A percentile compares a stretch with the other conserved stretches of the same genome.
These are phyloP conservation scores for Candida suzukii DNA, from an alignment of 805 yeast genomes.

Conservation along the genomic window DNA sequence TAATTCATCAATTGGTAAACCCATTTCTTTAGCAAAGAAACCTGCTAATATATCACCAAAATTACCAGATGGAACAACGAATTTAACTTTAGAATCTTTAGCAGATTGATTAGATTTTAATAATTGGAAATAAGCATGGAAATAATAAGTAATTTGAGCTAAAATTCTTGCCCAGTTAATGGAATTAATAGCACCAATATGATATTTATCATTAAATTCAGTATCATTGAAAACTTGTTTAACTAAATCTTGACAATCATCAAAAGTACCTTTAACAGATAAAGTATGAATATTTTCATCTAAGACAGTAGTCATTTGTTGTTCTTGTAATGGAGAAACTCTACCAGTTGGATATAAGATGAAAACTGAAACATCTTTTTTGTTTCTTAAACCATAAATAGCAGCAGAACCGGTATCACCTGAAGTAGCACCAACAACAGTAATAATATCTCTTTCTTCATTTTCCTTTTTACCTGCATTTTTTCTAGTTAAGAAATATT, in stretches of 20 bases:
- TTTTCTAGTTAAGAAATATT: constrained; percentile 75
- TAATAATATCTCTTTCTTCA: constrained; percentile 66
- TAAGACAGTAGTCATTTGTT: constrained; percentile 95
- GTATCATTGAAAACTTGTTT: constrained; percentile 87
- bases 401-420: constrained; percentile 99
- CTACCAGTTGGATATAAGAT: constrained; percentile 96
- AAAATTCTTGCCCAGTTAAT: constrained; percentile 98
- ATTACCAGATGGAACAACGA: constrained; percentile 96
- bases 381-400: constrained; percentile 93
- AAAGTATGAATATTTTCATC: constrained; percentile 92
- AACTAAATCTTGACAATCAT: constrained; percentile 96
- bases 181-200: constrained; percentile 96
- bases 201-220: constrained; percentile 83
- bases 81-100: constrained; percentile 44
- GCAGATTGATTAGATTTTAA: constrained; percentile 30
- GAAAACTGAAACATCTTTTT: constrained; percentile 95
- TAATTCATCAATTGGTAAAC: constrained; percentile 79
- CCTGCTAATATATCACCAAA: constrained; percentile 98
- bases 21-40: constrained; percentile 91
- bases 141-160: constrained; percentile 96
- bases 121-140: constrained; percentile 81
- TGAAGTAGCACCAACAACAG: constrained; percentile 98
- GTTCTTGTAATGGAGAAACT: constrained; percentile 96
- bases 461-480: constrained; percentile 43
- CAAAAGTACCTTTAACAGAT: constrained; percentile 93